phyloP scores from a whole-genome alignment of 768 basidiomycete species.

The Tulasnella sp. region DNA sequence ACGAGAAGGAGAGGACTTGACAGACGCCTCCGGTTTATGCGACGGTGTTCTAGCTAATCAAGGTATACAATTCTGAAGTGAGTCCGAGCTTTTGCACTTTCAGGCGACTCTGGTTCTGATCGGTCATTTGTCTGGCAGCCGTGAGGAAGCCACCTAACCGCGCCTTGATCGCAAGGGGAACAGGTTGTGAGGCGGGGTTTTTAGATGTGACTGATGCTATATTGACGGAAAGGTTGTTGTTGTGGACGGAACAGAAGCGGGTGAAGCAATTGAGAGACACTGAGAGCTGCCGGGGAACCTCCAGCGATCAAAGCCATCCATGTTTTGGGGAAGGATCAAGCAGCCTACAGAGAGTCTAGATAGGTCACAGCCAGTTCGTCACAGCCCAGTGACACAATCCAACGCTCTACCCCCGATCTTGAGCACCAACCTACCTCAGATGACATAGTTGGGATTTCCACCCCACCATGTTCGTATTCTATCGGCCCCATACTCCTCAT shows the following conservation, averaged over 20 bases:
- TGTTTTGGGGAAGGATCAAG: not conserved
- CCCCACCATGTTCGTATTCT: constrained; percentile 86
- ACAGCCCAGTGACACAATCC: not conserved
- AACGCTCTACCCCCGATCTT: not conserved
- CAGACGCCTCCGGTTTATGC: not conserved
- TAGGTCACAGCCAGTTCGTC: not conserved
- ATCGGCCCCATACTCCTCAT: constrained; percentile 85
- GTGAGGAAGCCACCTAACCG: not conserved
- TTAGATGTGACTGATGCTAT: not conserved
- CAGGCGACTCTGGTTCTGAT: not conserved
- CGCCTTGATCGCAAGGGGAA: not conserved
- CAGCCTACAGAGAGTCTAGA: not conserved
- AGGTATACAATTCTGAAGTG: not conserved
- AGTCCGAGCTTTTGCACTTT: not conserved
- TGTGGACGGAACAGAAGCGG: not conserved
- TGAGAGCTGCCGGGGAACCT: not conserved
- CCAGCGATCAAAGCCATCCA: not conserved
- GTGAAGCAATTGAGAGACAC: not conserved
- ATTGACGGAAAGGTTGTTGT: not conserved
- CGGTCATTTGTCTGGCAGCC: not conserved
- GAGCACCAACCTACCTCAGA: constrained; percentile 11
- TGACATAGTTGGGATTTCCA: constrained; percentile 68
- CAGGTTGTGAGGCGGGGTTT: not conserved
- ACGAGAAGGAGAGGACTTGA: not conserved
- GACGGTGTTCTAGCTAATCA: not conserved